A percentile compares a stretch with the other conserved stretches of the same genome.
phyloP scores from a whole-genome alignment of 805 yeast genomes.

The Candida maris region DNA sequence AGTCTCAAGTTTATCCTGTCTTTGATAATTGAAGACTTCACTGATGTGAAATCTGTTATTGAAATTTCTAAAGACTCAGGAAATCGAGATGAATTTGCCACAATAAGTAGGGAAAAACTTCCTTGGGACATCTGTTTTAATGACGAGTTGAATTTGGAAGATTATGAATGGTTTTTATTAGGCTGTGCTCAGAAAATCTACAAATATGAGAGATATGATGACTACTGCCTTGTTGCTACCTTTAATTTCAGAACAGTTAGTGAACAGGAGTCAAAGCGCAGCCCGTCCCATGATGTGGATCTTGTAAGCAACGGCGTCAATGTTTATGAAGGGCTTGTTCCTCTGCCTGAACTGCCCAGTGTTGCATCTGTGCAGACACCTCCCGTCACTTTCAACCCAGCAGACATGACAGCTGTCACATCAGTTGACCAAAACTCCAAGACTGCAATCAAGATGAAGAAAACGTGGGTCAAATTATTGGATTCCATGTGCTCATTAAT shows the following conservation, averaged over 20 bases:
- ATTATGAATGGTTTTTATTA: constrained; percentile 17
- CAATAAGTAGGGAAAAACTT: constrained; percentile 15
- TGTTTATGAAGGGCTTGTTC: constrained; percentile 25
- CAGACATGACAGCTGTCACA: constrained; percentile 2
- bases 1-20: constrained; percentile 36
- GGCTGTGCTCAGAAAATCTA: constrained; percentile 15
- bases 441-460: constrained; percentile 3
- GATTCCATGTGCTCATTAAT: constrained; percentile 25
- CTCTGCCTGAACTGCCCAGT: constrained; percentile 22
- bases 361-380: constrained; percentile 23
- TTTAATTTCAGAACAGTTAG: constrained; percentile 7
- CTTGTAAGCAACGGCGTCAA: constrained; percentile 19
- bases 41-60: constrained; percentile 32
- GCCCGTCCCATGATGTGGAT: constrained; percentile 16
- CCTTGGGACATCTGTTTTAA: constrained; percentile 27
- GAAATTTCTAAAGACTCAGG: constrained; percentile 24
- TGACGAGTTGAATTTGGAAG: constrained; percentile 14
- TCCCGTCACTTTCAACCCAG: constrained; percentile 6
- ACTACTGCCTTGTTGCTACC: constrained; percentile 17
- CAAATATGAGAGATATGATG: constrained; percentile 11
- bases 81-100: constrained; percentile 18
- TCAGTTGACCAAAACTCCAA: constrained; percentile 1
- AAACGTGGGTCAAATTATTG: constrained; percentile 11
- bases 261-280: constrained; percentile 5
- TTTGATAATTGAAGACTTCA: constrained; percentile 35